Evolutionary conservation across 2,329 filamentous ascomycete species (phyloP).

Genomic region (Pseudonectria foliicola): DNA sequence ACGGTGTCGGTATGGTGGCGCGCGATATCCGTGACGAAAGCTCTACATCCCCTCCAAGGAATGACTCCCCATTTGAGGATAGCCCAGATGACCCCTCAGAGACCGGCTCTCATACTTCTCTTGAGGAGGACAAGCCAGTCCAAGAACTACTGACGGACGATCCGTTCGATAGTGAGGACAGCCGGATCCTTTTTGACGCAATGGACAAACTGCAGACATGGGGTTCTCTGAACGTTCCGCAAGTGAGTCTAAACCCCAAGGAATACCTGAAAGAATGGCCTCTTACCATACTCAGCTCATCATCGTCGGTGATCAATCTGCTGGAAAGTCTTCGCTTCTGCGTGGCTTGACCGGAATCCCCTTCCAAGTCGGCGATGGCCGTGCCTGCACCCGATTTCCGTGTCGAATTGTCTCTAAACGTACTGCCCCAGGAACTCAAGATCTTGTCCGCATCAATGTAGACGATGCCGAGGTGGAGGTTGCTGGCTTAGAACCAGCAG

Average conservation of each 20-base stretch:
- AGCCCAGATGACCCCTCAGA: too few species aligned
- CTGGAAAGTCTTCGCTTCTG: conserved; percentile 32
- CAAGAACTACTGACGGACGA: conserved; percentile 15
- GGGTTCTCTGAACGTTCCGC: conserved; percentile 26
- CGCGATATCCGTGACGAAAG: too few species aligned
- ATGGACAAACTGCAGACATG: conserved; percentile 29
- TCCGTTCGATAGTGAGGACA: conserved; percentile 29
- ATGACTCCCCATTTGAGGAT: too few species aligned
- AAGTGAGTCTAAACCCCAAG: conserved; percentile 21
- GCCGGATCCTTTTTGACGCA: conserved; percentile 28
- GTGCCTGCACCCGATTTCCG: conserved; percentile 32
- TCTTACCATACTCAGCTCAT: conserved; percentile 22
- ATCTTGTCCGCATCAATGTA: conserved; percentile 26
- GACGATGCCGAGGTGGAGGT: conserved; percentile 18
- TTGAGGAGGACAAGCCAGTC: neutral
- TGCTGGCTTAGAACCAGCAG: conserved; percentile 12
- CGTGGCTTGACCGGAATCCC: conserved; percentile 31
- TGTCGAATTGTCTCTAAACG: conserved; percentile 31
- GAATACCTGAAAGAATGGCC: neutral
- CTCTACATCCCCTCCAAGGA: too few species aligned
- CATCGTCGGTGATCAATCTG: conserved; percentile 30
- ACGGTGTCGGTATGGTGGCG: too few species aligned
- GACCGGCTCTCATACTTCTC: too few species aligned
- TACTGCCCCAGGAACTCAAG: conserved; percentile 20
- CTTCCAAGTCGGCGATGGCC: conserved; percentile 24